phyloP scores from a whole-genome alignment of 768 basidiomycete species.

The Lactarius hengduanensis region DNA sequence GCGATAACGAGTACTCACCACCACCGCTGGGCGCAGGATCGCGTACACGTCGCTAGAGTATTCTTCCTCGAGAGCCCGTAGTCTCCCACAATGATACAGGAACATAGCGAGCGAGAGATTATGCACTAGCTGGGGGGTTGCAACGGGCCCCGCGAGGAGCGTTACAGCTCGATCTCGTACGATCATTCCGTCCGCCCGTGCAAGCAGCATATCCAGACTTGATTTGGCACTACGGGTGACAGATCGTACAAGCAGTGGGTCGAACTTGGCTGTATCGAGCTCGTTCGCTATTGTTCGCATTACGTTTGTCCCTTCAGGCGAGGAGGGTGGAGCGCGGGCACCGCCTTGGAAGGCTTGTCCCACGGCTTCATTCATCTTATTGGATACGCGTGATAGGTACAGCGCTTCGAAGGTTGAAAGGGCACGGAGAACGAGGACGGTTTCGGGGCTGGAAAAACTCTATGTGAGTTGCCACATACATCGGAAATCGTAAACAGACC shows the following conservation, averaged over 20 bases:
- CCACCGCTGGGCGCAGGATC: conserved; percentile 50
- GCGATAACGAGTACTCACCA: conserved; percentile 44
- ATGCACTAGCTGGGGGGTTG: conserved; percentile 72
- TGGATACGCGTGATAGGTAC: conserved; percentile 84
- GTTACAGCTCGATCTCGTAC: conserved; percentile 76
- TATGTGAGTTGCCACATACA: background rate
- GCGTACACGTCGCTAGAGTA: conserved; percentile 58
- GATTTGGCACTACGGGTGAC: conserved; percentile 73
- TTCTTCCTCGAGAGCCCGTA: conserved; percentile 65
- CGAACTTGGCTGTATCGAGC: conserved; percentile 88
- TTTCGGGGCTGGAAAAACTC: conserved; percentile 71
- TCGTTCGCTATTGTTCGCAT: conserved; percentile 84
- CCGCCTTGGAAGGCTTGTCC: conserved; percentile 75
- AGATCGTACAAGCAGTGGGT: conserved; percentile 78
- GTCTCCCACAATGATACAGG: conserved; percentile 72
- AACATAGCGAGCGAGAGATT: conserved; percentile 81
- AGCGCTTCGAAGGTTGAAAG: conserved; percentile 80
- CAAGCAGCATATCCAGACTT: conserved; percentile 66
- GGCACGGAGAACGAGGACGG: conserved; percentile 80
- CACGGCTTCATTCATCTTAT: conserved; percentile 80
- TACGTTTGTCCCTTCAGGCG: conserved; percentile 72
- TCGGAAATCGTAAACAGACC: conserved; percentile 43
- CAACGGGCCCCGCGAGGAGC: conserved; percentile 69
- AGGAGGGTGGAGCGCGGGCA: conserved; percentile 63
- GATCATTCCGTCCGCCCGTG: conserved; percentile 66